A percentile compares a stretch with the other conserved stretches of the same genome.
These are phyloP conservation scores for Spencermartinsiella ligniputridi DNA, from an alignment of 1,139 yeast genomes.

Conservation along the genomic window DNA sequence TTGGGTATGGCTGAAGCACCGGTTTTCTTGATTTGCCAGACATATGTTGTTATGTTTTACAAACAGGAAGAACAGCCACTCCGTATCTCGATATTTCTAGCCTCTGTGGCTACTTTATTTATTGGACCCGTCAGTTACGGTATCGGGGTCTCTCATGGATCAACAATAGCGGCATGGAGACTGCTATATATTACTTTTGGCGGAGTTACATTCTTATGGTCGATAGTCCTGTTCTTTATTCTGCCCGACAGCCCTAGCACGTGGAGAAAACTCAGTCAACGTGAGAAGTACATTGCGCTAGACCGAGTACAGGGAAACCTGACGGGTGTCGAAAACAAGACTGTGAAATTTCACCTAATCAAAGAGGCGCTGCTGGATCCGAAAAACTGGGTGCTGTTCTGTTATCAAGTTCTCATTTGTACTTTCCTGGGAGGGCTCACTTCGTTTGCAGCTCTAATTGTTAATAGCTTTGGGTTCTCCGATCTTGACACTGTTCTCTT, in stretches of 20 bases:
- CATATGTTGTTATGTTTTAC: conserved; percentile 38
- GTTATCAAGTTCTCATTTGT: conserved; percentile 29
- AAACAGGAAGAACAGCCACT: conserved; percentile 44
- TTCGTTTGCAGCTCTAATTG: conserved; percentile 25
- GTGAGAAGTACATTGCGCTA: conserved; percentile 15
- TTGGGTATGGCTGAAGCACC: conserved; percentile 44
- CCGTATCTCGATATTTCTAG: conserved; percentile 48
- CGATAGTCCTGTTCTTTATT: conserved; percentile 45
- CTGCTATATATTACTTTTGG: conserved; percentile 47
- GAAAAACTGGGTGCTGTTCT: conserved; percentile 47
- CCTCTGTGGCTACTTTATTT: conserved; percentile 46
- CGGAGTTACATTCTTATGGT: conserved; percentile 28
- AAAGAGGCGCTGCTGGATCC: conserved; percentile 37
- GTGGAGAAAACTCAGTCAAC: conserved; percentile 45
- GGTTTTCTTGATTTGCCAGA: conserved; percentile 40
- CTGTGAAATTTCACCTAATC: conserved; percentile 49
- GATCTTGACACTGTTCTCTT: conserved; percentile 18
- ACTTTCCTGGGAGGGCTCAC: conserved; percentile 45
- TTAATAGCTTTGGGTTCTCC: conserved; percentile 19
- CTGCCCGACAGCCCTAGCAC: conserved; percentile 54
- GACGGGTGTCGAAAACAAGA: conserved; percentile 50
- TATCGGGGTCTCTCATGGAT: conserved; percentile 47
- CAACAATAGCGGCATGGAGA: conserved; percentile 42
- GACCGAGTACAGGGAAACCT: conserved; percentile 26
- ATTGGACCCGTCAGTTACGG: conserved; percentile 37